Conservation (phyloP, 2,329 filamentous ascomycete species). For the Paraphoma sp. region DNA sequence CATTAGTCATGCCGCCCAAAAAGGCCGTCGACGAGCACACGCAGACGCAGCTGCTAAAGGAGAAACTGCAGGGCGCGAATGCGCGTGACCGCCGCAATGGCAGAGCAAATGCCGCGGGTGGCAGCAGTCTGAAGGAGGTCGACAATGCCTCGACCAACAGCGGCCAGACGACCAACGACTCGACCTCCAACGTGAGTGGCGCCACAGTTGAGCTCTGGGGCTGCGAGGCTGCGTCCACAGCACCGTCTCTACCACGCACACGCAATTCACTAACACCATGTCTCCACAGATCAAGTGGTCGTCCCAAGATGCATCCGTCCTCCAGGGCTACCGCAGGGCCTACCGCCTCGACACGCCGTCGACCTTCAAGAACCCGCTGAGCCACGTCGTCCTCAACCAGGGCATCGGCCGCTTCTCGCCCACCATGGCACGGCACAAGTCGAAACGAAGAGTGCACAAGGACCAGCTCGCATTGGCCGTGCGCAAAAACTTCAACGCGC, state of each 20-base stretch:
- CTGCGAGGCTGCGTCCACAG: too few species aligned
- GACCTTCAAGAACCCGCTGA: constrained; percentile 65
- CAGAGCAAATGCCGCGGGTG: constrained; percentile 30
- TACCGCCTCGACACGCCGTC: constrained; percentile 75
- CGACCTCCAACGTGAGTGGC: constrained; percentile 42
- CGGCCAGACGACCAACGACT: constrained; percentile 39
- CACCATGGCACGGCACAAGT: constrained; percentile 73
- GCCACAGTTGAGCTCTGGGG: constrained; percentile 3
- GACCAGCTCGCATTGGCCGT: constrained; percentile 75
- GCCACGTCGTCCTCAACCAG: constrained; percentile 58
- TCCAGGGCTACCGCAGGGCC: constrained; percentile 78
- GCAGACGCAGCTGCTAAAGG: constrained; percentile 48
- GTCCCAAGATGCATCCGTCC: constrained; percentile 69
- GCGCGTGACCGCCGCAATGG: constrained; percentile 49
- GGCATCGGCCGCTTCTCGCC: constrained; percentile 76
- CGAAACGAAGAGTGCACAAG: constrained; percentile 71
- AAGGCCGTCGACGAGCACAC: constrained; percentile 50
- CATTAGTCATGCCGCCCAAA: constrained; percentile 47
- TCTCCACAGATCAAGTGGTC: constrained; percentile 66
- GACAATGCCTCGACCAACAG: constrained; percentile 47
- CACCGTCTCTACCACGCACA: background rate
- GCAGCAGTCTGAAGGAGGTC: constrained; percentile 47
- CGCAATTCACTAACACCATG: constrained; percentile 20
- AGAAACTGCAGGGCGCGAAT: constrained; percentile 50
- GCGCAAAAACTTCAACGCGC: constrained; percentile 82